These are phyloP conservation scores for Penicillium nordicum DNA, from an alignment of 2,329 filamentous ascomycete genomes.

Conservation along the genomic window DNA sequence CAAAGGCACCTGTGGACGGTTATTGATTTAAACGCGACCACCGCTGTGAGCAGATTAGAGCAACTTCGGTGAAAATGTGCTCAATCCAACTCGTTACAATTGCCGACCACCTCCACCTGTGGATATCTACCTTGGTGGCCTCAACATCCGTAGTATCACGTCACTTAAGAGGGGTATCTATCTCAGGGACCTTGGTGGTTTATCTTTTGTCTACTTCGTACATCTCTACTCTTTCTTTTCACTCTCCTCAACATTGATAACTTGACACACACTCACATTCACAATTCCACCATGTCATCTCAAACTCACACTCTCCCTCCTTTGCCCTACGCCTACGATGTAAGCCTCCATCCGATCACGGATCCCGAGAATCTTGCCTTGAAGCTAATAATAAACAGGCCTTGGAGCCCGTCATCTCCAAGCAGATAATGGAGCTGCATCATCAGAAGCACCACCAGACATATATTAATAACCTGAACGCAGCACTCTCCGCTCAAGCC, in stretches of 20 bases:
- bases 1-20: no score
- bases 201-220: background rate
- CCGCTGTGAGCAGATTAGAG: background rate
- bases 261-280: background rate
- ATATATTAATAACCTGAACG: slow-evolving; percentile 85
- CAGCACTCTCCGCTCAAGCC: slow-evolving; percentile 64
- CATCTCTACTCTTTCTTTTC: background rate
- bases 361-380: background rate
- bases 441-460: slow-evolving; percentile 92
- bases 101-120: background rate
- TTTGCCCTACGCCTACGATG: slow-evolving; percentile 68
- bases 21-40: background rate
- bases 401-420: slow-evolving; percentile 75
- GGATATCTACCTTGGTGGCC: slow-evolving; percentile 15
- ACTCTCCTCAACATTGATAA: background rate
- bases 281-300: slow-evolving; percentile 22
- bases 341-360: slow-evolving; percentile 41
- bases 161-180: slow-evolving; percentile 1
- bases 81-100: background rate
- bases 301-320: slow-evolving; percentile 59
- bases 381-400: slow-evolving; percentile 63
- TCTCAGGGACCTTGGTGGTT: slow-evolving; percentile 17
- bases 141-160: background rate
- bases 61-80: background rate
- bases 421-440: slow-evolving; percentile 92